Evolutionary conservation across 2,329 filamentous ascomycete genomes (phyloP), one percentile per base, ranked within the genome.

Genomic region (Clonostachys sp.): DNA sequence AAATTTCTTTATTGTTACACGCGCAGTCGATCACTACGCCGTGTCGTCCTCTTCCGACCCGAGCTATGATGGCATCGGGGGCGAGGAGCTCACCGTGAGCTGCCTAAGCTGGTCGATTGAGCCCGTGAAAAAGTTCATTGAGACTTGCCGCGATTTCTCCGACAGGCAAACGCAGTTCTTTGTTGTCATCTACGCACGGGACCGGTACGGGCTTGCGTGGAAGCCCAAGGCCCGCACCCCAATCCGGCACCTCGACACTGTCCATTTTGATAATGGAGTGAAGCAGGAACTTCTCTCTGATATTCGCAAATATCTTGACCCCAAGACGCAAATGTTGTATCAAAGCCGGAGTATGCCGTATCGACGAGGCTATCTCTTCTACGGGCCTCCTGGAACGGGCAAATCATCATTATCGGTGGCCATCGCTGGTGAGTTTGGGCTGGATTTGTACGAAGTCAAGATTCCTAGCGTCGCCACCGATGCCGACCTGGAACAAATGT

Each of bases 331-430:
- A 47, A 69, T 73, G 38, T 83, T 83, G 66, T 89, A 89, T 50
- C 76, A 82, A 12, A 78, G 77, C 34, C 75, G 84, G 7, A 83
- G 61, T 36, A 65, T 66, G 60, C 64, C 62, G 1, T 67, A 67
- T 38, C 55, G 62, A 12, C 48, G 63, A 30, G 83, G 83, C 0
- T 86, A 86, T 55, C 71, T 87, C 0, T 81, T 87, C 46, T 75
- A 85, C 49, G 83, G 83, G 0, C 81, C 81, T 0, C 80, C 80
- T 0, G 80, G 81, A 1, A 83, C 79, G 0, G 80, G 81, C 3
- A 84, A 84, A 53, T 81, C 79, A 1, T 77, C 72, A 33, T 58
- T 80, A 1, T 77, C 74, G 13, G 71, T 79, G 6, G 75, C 77
- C 1, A 68, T 76, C 12, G 73, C 76, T 0, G 76, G 77, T 3